Base-by-base conservation (phyloP, 176 grass and related monocot species). In the Hsuehochloa calcarea region DNA sequence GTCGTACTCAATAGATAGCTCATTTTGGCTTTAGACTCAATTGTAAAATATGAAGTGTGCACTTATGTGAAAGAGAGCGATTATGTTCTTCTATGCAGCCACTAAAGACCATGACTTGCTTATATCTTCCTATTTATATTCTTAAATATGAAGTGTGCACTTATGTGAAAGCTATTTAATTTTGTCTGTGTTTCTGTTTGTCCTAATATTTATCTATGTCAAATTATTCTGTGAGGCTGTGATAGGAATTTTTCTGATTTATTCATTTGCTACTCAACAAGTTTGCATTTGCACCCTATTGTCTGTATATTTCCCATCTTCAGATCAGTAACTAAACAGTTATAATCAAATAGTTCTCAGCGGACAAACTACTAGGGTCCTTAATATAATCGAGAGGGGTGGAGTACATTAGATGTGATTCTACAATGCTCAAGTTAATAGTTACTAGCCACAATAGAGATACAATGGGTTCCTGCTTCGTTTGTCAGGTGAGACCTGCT, bases 401-500 rank as follows among this genome's bases (percentile, higher is more conserved):
- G 39, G 7, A 22, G 29, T 35, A 40, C 6, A 39, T 50, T 44
- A 74, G 8, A 72, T 64, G 22, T 8, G 7, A 35, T 15, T 81
- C 6, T 41, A 14, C 10, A 22, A 17, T 80, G 11, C 41, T 85
- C 44, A 88, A 64, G 43, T 72, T 65, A 2, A 27, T 64, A 62
- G 14, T 34, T 64, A 10, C 31, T 68, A 74, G 25, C 34, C 12
- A 56, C 66, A 66, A 66, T 43, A n/a, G 55, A 59, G 55, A 63
- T 41, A 59, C n/a, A 8, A 67, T 40, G 29, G 4, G 16, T 10
- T 43, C 5, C n/a, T 68, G 35, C 52, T 85, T 85, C 37, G 34
- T 56, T 85, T 85, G 64, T 63, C 49, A 56, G n/a, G 47, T 77
- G 74, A 78, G 10, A 70, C n/a, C 12, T 58, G 26, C 0, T 49